Evolutionary conservation across 768 basidiomycete genomes (phyloP).

Genomic region (Xerocomellus dryophilus): DNA sequence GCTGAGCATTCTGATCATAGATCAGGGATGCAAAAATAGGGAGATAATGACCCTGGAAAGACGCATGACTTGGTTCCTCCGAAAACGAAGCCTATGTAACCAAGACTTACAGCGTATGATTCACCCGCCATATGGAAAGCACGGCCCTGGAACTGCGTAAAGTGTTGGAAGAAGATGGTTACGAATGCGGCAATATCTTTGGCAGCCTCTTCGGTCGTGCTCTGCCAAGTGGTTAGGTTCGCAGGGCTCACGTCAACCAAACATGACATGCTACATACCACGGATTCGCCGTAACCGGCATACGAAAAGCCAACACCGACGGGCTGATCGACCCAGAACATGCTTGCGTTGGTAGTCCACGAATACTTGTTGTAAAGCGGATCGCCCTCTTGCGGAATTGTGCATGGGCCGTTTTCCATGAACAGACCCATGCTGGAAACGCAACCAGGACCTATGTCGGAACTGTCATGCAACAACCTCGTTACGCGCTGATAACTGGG

Average conservation of each 20-base stretch:
- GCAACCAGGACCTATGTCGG: constrained; percentile 43
- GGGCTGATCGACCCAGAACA: constrained; percentile 45
- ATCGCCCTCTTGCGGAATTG: constrained; percentile 35
- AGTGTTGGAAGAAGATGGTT: constrained; percentile 68
- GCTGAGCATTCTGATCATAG: constrained; percentile 42
- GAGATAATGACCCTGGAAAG: constrained; percentile 44
- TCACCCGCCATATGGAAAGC: constrained; percentile 55
- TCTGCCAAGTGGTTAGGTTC: constrained; percentile 30
- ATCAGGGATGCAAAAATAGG: constrained; percentile 45
- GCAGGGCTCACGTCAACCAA: not conserved
- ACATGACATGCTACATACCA: constrained; percentile 25
- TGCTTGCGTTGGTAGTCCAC: constrained; percentile 60
- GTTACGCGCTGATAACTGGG: constrained; percentile 14
- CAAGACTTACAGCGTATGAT: constrained; percentile 43
- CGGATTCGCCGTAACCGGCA: constrained; percentile 37
- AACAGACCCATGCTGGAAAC: constrained; percentile 60
- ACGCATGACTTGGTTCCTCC: not conserved
- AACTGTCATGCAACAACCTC: not conserved
- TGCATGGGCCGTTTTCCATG: constrained; percentile 43
- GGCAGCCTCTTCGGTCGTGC: constrained; percentile 60
- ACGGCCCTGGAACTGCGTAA: constrained; percentile 62
- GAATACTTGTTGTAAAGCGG: constrained; percentile 41
- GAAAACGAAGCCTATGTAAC: not conserved
- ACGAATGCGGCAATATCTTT: constrained; percentile 67
- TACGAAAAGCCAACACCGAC: constrained; percentile 42